phyloP scores from a whole-genome alignment of 257 asterid species.

The Capsicum rhomboideum region DNA sequence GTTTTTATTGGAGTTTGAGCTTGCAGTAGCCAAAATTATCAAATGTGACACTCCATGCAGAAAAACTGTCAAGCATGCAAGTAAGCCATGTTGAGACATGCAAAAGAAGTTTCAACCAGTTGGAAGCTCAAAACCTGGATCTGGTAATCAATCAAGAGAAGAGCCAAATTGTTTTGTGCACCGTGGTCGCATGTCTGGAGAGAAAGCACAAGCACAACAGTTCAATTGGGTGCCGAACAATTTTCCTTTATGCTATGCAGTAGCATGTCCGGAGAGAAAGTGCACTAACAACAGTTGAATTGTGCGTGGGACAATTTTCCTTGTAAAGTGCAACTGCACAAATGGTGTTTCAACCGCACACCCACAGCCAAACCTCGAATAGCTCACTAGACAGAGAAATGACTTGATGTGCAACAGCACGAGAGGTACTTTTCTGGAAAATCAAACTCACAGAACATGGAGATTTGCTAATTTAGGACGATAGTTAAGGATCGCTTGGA shows the following conservation, averaged over 20 bases:
- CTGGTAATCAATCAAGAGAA: not conserved
- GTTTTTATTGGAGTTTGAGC: not conserved
- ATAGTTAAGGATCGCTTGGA: not conserved
- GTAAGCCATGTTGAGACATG: not conserved
- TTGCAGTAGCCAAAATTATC: not conserved
- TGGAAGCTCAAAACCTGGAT: not conserved
- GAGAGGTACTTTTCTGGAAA: not conserved
- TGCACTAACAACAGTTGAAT: not conserved
- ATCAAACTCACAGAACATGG: not conserved
- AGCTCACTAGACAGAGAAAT: not conserved
- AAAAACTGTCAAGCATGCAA: not conserved
- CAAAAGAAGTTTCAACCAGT: not conserved
- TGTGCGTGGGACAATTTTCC: not conserved
- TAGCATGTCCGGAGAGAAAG: not conserved
- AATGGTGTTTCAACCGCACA: not conserved
- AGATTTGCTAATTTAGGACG: not conserved
- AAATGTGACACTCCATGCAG: not conserved
- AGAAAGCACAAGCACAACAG: not conserved
- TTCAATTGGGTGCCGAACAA: not conserved
- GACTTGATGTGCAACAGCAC: not conserved
- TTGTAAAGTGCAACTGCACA: not conserved
- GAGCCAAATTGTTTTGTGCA: not conserved
- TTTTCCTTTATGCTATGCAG: not conserved
- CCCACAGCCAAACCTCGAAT: not conserved
- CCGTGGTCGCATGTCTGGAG: not conserved